These are phyloP conservation scores for Mycogone perniciosa DNA, from an alignment of 2,329 filamentous ascomycete species.

Conservation along the genomic window DNA sequence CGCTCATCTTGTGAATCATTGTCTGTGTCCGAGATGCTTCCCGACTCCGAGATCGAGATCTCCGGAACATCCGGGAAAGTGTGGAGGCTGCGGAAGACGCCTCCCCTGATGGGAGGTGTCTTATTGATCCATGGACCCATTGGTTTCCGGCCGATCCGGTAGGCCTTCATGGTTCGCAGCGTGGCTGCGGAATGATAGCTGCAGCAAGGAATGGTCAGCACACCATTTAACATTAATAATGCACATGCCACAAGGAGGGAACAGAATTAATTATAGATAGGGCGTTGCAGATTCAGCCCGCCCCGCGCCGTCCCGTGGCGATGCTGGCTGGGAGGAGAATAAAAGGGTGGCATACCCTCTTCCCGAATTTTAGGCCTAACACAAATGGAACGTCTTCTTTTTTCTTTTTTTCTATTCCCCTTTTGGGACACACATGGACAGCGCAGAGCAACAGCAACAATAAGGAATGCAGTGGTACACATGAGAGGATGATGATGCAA, in stretches of 20 bases:
- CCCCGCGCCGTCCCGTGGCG: slow-evolving; percentile 2
- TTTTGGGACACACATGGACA: neutral
- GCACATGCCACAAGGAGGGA: neutral
- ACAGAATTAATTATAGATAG: neutral
- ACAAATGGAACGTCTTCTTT: neutral
- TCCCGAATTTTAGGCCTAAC: slow-evolving; percentile 13
- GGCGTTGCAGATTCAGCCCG: neutral
- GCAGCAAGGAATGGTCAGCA: slow-evolving; percentile 16
- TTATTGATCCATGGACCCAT: slow-evolving; percentile 50
- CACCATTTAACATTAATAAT: neutral
- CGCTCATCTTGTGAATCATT: slow-evolving; percentile 4
- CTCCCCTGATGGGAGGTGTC: slow-evolving; percentile 52
- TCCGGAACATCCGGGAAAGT: slow-evolving; percentile 14
- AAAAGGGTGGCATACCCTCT: neutral
- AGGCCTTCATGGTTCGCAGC: slow-evolving; percentile 51
- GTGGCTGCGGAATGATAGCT: slow-evolving; percentile 53
- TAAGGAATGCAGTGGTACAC: neutral
- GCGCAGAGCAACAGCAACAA: neutral
- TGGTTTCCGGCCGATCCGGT: slow-evolving; percentile 52
- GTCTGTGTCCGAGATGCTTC: slow-evolving; percentile 7
- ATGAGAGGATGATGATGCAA: too few relatives aligned
- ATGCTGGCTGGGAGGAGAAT: neutral
- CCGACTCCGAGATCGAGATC: slow-evolving; percentile 8
- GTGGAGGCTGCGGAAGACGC: slow-evolving; percentile 23
- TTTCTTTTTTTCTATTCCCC: slow-evolving; percentile 1